Evolutionary conservation across 306 rosid species (phyloP).

Genomic region (Corylus heterophylla): DNA sequence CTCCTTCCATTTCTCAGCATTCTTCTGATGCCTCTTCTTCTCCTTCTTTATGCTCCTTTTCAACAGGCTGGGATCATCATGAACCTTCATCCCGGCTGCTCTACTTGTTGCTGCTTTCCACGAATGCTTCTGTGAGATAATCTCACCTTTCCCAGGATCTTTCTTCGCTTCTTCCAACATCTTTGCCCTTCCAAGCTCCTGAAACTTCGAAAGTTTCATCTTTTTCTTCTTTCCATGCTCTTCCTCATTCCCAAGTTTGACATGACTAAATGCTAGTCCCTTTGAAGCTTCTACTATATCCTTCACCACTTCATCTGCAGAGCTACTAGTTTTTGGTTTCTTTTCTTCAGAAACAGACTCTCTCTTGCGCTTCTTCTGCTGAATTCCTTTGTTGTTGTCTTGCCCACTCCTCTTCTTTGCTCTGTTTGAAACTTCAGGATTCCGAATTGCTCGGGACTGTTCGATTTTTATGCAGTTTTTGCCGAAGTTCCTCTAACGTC

Average conservation of each 20-base stretch:
- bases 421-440: conserved; percentile 38
- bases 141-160: conserved; percentile 75
- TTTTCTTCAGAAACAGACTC: conserved; percentile 37
- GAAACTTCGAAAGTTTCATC: conserved; percentile 54
- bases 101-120: conserved; percentile 80
- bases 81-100: conserved; percentile 82
- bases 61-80: conserved; percentile 73
- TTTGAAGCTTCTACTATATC: conserved; percentile 73
- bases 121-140: conserved; percentile 54
- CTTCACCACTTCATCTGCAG: conserved; percentile 38
- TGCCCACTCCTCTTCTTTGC: conserved; percentile 41
- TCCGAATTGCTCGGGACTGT: conserved; percentile 34
- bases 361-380: conserved; percentile 51
- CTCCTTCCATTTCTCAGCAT: conserved; percentile 70
- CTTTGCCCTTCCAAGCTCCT: conserved; percentile 81
- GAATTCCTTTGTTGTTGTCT: conserved; percentile 24
- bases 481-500: conserved; percentile 54
- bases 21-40: conserved; percentile 74
- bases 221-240: conserved; percentile 59
- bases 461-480: conserved; percentile 44
- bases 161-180: conserved; percentile 63
- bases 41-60: conserved; percentile 58
- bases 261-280: conserved; percentile 66
- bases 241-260: conserved; percentile 68
- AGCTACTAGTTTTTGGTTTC: conserved; percentile 18